phyloP scores from a whole-genome alignment of 1,284 basidiomycete species.

The Ceratobasidium sp. region DNA sequence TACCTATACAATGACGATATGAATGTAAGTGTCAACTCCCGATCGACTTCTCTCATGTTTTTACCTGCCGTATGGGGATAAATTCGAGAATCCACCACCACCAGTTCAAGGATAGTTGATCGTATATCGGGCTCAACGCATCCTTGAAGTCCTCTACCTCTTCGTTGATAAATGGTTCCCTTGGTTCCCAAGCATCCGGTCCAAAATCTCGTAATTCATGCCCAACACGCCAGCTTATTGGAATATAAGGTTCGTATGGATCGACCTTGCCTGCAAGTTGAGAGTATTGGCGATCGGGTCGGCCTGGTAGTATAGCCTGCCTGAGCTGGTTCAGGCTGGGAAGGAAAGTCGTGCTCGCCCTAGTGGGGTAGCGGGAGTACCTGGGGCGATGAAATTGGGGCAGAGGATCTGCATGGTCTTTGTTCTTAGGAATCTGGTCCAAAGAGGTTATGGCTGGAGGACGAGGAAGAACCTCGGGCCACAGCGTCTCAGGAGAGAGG shows the following conservation, averaged over 20 bases:
- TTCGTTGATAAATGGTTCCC: constrained; percentile 38
- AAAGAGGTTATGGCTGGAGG: constrained; percentile 34
- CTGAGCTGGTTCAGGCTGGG: constrained; percentile 17
- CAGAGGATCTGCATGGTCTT: no score
- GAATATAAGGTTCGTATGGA: constrained; percentile 28
- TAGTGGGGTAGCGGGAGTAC: constrained; percentile 12
- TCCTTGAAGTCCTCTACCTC: constrained; percentile 40
- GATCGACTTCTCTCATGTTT: background rate
- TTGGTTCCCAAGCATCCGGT: background rate
- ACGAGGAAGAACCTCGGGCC: constrained; percentile 26
- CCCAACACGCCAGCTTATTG: constrained; percentile 4
- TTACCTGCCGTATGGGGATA: constrained; percentile 37
- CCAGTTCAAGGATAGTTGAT: constrained; percentile 39
- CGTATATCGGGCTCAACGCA: constrained; percentile 28
- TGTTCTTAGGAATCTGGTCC: constrained; percentile 27
- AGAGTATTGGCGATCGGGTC: constrained; percentile 15
- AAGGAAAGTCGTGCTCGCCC: constrained; percentile 3
- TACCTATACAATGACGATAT: background rate
- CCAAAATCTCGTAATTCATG: constrained; percentile 28
- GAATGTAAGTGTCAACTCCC: background rate
- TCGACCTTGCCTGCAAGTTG: constrained; percentile 22
- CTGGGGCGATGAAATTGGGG: constrained; percentile 8
- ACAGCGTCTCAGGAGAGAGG: constrained; percentile 39
- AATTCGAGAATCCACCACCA: constrained; percentile 43
- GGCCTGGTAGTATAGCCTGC: background rate